phyloP scores from a whole-genome alignment of 352 stramenopile genomes.

The Salisapilia sapeloensis region DNA sequence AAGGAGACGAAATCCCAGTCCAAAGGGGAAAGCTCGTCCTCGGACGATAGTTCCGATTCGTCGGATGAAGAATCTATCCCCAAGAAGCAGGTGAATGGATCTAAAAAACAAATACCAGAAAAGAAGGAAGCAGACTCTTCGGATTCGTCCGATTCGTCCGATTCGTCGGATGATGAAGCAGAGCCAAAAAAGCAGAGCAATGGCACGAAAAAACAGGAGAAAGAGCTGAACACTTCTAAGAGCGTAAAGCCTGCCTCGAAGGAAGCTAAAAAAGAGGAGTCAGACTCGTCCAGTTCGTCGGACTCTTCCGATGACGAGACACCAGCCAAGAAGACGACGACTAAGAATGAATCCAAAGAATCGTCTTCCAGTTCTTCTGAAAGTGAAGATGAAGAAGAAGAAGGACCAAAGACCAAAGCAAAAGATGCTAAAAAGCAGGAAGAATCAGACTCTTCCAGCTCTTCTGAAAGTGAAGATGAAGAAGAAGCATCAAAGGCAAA shows the following conservation, averaged over 20 bases:
- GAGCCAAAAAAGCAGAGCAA: not conserved
- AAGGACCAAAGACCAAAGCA: not conserved
- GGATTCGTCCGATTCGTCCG: slow-evolving; percentile 10
- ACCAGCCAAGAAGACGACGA: not conserved
- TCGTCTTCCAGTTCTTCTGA: not conserved
- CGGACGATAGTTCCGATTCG: slow-evolving; percentile 8
- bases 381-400: not conserved
- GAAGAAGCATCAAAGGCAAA: not conserved
- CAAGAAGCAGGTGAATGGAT: no score
- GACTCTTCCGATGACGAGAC: not conserved
- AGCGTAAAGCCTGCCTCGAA: slow-evolving; percentile 1
- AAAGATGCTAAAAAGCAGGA: not conserved
- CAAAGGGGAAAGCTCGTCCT: slow-evolving; percentile 9
- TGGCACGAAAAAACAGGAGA: not conserved
- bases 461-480: not conserved
- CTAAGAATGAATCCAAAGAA: slow-evolving; percentile 1
- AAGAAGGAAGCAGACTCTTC: slow-evolving; percentile 8
- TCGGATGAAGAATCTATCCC: slow-evolving; percentile 6
- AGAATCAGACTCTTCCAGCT: not conserved
- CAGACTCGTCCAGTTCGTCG: slow-evolving; percentile 5
- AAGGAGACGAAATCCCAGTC: slow-evolving; percentile 9
- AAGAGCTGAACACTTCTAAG: slow-evolving; percentile 1
- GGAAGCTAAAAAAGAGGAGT: slow-evolving; percentile 8
- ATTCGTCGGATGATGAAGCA: slow-evolving; percentile 1
- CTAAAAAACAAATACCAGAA: no score